phyloP scores from a whole-genome alignment of 495 filamentous ascomycete genomes.

The Hyaloscypha variabilis region DNA sequence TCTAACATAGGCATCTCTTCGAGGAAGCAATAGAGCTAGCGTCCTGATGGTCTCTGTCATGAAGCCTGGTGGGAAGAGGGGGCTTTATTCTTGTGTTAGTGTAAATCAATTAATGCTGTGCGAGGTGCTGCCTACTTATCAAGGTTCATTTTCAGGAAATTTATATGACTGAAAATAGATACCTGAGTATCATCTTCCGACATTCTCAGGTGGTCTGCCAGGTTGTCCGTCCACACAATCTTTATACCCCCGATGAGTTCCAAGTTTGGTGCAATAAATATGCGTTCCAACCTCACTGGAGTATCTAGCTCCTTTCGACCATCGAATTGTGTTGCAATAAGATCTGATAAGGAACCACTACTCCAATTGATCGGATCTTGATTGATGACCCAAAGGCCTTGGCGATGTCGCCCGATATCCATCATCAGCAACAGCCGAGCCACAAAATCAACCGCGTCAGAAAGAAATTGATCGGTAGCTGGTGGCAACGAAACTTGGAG shows the following conservation, averaged over 20 bases:
- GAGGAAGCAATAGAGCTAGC: constrained; percentile 48
- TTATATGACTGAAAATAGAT: constrained; percentile 45
- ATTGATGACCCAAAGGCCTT: too few relatives aligned
- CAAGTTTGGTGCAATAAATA: constrained; percentile 37
- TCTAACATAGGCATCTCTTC: constrained; percentile 28
- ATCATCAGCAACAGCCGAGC: too few relatives aligned
- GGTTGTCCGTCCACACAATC: constrained; percentile 46
- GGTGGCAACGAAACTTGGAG: too few relatives aligned
- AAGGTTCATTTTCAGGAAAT: constrained; percentile 36
- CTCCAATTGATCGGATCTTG: too few relatives aligned
- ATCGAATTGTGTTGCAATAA: too few relatives aligned
- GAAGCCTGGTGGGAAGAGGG: constrained; percentile 37
- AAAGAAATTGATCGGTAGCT: too few relatives aligned
- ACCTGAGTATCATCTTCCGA: constrained; percentile 42
- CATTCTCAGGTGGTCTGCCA: constrained; percentile 48
- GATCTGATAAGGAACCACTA: too few relatives aligned
- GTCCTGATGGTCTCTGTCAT: constrained; percentile 50
- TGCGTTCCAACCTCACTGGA: neutral
- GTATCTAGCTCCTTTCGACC: too few relatives aligned
- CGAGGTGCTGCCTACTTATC: neutral
- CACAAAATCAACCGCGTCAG: too few relatives aligned
- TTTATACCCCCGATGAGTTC: constrained; percentile 40
- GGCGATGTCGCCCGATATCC: too few relatives aligned
- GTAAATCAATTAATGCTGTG: constrained; percentile 7
- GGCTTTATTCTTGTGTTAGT: constrained; percentile 16